Conservation (phyloP, 2,329 filamentous ascomycete species). For the Orbilia javanica region DNA sequence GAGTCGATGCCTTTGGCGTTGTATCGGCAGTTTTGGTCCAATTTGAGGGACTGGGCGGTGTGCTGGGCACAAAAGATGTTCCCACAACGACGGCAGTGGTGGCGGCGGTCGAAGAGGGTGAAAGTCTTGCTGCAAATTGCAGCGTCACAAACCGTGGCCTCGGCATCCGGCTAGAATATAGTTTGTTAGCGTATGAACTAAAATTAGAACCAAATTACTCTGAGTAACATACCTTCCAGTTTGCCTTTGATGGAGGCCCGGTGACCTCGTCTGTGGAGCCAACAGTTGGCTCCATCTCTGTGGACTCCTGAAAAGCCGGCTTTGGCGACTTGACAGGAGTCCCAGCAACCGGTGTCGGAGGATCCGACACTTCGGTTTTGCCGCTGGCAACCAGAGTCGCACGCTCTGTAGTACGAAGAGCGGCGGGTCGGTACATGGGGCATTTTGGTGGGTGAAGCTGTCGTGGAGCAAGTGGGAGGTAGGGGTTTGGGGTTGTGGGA, state of each 20-base stretch:
- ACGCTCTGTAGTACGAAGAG: constrained; percentile 62
- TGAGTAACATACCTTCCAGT: constrained; percentile 61
- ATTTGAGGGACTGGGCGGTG: constrained; percentile 59
- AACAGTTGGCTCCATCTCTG: constrained; percentile 40
- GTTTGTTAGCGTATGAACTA: neutral
- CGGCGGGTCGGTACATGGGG: constrained; percentile 62
- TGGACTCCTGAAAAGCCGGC: constrained; percentile 21
- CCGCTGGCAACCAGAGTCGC: constrained; percentile 51
- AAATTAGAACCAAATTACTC: neutral
- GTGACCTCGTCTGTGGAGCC: constrained; percentile 60
- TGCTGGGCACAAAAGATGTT: constrained; percentile 62
- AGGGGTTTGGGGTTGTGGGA: constrained; percentile 50
- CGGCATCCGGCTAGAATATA: constrained; percentile 60
- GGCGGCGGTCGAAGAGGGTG: constrained; percentile 61
- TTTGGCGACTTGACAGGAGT: constrained; percentile 34
- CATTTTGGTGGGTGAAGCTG: constrained; percentile 62
- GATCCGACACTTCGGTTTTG: constrained; percentile 42
- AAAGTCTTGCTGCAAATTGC: constrained; percentile 61
- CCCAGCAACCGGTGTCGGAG: constrained; percentile 26
- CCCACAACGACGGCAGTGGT: constrained; percentile 62
- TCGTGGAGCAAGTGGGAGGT: constrained; percentile 59
- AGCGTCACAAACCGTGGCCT: constrained; percentile 61
- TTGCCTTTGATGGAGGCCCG: constrained; percentile 60
- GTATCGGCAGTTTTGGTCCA: constrained; percentile 61
- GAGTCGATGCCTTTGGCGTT: constrained; percentile 60